phyloP scores from a whole-genome alignment of 73 alveolate genomes.

The Durusdinium trenchii region DNA sequence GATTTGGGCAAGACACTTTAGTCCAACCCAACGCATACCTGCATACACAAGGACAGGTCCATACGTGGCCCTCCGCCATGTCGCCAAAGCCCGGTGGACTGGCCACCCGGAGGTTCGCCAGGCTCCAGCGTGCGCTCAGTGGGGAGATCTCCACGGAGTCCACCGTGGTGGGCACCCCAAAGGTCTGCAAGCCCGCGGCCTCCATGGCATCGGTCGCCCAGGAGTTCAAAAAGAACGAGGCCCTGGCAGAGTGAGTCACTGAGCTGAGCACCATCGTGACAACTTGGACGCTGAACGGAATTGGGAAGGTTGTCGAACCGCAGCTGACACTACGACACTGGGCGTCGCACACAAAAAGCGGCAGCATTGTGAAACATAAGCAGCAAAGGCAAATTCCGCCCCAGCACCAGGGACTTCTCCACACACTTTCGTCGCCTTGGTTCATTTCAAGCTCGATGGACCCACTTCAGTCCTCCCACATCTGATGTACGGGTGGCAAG shows the following conservation, averaged over 20 bases:
- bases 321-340: not conserved
- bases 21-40: not conserved
- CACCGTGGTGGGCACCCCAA: constrained; percentile 77
- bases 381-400: constrained; percentile 73
- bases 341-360: constrained; percentile 37
- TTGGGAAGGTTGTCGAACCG: no score
- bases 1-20: not conserved
- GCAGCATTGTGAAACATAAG: not conserved
- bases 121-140: constrained; percentile 72
- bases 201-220: constrained; percentile 85
- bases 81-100: constrained; percentile 49
- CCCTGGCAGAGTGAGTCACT: constrained; percentile 20
- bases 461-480: not conserved
- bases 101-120: constrained; percentile 11
- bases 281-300: no score
- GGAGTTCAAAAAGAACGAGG: constrained; percentile 88
- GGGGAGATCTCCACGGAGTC: constrained; percentile 49
- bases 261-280: no score
- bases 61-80: not conserved
- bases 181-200: constrained; percentile 82
- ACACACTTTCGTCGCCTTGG: constrained; percentile 44
- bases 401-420: constrained; percentile 45
- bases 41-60: not conserved
- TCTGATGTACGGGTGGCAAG: not conserved
- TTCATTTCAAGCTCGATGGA: not conserved